Conservation (phyloP, 805 yeast species). For the Debaryomyces hansenii region DNA sequence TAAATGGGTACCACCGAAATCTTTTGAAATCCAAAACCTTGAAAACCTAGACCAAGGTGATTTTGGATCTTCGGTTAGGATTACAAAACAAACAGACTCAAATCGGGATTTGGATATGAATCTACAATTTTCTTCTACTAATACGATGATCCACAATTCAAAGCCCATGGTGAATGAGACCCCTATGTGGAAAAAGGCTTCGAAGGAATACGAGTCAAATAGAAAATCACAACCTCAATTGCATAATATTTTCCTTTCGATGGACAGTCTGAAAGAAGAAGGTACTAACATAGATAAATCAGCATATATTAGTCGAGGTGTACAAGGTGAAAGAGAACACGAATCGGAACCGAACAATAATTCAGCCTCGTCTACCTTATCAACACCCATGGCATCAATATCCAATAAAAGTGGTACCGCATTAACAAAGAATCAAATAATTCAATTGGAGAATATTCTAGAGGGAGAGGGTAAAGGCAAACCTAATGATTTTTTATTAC, state of each 20-base stretch:
- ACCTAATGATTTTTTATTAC: constrained; percentile 13
- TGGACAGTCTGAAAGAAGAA: constrained; percentile 12
- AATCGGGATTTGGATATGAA: constrained; percentile 7
- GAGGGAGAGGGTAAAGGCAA: constrained; percentile 20
- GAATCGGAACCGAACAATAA: constrained; percentile 11
- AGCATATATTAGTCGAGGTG: not conserved
- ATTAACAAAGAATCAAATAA: constrained; percentile 10
- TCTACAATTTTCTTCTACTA: constrained; percentile 18
- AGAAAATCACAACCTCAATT: constrained; percentile 25
- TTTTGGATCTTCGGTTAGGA: constrained; percentile 20
- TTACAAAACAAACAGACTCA: constrained; percentile 4
- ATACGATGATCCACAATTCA: constrained; percentile 35
- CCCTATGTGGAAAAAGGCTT: constrained; percentile 37
- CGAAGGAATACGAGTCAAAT: constrained; percentile 26
- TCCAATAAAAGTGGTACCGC: constrained; percentile 14
- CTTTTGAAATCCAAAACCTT: not conserved
- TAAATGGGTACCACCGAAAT: constrained; percentile 25
- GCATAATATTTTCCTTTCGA: constrained; percentile 29
- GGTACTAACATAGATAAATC: constrained; percentile 1
- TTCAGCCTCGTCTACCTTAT: constrained; percentile 32
- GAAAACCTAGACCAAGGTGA: constrained; percentile 9
- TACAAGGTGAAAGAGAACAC: constrained; percentile 5
- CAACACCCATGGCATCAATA: constrained; percentile 37
- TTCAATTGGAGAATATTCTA: constrained; percentile 21
- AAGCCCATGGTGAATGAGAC: constrained; percentile 17